These are phyloP conservation scores for Phytopythium vexans DNA, from an alignment of 352 stramenopile species.

Conservation along the genomic window DNA sequence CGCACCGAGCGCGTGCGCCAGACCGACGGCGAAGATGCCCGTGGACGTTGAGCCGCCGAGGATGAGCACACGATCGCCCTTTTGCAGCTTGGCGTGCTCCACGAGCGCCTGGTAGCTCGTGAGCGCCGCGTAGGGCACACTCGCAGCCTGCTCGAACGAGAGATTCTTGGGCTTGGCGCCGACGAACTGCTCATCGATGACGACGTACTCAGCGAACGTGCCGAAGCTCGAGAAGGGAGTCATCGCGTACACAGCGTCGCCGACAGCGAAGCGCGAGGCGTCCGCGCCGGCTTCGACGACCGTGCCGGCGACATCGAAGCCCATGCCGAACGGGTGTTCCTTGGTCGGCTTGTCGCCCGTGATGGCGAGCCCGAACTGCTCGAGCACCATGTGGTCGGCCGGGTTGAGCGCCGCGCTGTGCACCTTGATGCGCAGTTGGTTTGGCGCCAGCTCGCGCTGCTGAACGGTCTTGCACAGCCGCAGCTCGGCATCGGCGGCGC, in stretches of 20 bases:
- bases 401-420: slow-evolving; percentile 60
- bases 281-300: slow-evolving; percentile 48
- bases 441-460: slow-evolving; percentile 11
- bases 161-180: slow-evolving; percentile 49
- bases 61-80: slow-evolving; percentile 38
- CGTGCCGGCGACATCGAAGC: slow-evolving; percentile 62
- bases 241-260: slow-evolving; percentile 66
- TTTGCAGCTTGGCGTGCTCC: slow-evolving; percentile 25
- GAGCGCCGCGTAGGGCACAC: slow-evolving; percentile 43
- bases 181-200: slow-evolving; percentile 34
- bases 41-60: slow-evolving; percentile 61
- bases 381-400: slow-evolving; percentile 59
- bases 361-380: slow-evolving; percentile 28
- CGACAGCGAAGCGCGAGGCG: slow-evolving; percentile 43
- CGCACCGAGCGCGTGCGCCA: slow-evolving; percentile 56
- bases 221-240: slow-evolving; percentile 29
- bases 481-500: slow-evolving; percentile 12
- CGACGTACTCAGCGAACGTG: slow-evolving; percentile 51
- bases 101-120: slow-evolving; percentile 55
- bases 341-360: slow-evolving; percentile 17
- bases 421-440: slow-evolving; percentile 58
- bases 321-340: slow-evolving; percentile 37
- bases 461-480: slow-evolving; percentile 12
- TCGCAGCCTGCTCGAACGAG: slow-evolving; percentile 49
- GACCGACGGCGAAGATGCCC: slow-evolving; percentile 51